phyloP scores from a whole-genome alignment of 495 filamentous ascomycete genomes.

The Tuber microsphaerosporum region DNA sequence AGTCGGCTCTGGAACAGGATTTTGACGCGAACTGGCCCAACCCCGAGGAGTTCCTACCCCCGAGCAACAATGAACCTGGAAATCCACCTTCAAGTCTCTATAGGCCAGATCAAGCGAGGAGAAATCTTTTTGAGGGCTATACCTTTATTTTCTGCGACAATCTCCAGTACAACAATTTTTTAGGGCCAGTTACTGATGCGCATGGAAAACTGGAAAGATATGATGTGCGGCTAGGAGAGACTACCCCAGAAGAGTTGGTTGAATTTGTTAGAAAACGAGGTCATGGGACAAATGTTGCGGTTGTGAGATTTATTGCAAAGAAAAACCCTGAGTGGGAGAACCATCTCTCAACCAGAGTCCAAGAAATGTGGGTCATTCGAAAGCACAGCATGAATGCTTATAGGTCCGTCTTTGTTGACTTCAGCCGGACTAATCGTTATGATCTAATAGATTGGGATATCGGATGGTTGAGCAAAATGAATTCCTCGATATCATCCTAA shows the following conservation, averaged over 20 bases:
- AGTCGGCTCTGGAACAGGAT: conserved; percentile 69
- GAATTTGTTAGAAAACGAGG: conserved; percentile 59
- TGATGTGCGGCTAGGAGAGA: conserved; percentile 56
- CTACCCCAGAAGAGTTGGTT: conserved; percentile 68
- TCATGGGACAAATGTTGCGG: conserved; percentile 28
- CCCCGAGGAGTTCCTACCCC: conserved; percentile 61
- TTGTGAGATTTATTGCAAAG: conserved; percentile 64
- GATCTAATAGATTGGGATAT: conserved; percentile 53
- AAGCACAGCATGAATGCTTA: neutral
- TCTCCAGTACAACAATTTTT: conserved; percentile 69
- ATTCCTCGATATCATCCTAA: conserved; percentile 84
- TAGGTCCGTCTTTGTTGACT: neutral
- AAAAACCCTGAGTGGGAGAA: conserved; percentile 62
- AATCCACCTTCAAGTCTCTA: conserved; percentile 58
- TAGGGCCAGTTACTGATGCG: conserved; percentile 65
- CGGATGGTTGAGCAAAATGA: conserved; percentile 83
- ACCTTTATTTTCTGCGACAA: conserved; percentile 80
- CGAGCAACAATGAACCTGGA: conserved; percentile 64
- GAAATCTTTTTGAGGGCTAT: conserved; percentile 73
- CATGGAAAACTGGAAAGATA: conserved; percentile 73
- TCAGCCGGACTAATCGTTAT: conserved; percentile 15
- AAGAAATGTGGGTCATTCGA: conserved; percentile 36
- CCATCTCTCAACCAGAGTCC: conserved; percentile 27
- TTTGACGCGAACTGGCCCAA: conserved; percentile 80
- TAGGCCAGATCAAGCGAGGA: conserved; percentile 57